Percentiles rank a stretch among this genome's conserved stretches.
Conservation (phyloP, 1,284 basidiomycete genomes). For the Heterobasidion irregulare region DNA sequence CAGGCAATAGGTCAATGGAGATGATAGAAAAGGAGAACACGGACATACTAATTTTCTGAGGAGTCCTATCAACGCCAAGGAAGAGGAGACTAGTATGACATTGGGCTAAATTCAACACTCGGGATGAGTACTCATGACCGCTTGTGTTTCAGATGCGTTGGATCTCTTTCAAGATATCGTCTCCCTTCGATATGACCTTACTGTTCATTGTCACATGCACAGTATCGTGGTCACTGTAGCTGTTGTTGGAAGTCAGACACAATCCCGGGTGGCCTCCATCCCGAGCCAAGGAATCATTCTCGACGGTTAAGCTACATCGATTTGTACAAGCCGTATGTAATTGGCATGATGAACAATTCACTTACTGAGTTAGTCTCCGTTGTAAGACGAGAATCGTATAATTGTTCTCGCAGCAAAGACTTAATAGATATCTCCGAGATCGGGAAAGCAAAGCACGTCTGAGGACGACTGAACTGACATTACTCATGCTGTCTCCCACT, state of each 20-base stretch:
- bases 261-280: conserved; percentile 2
- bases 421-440: not conserved
- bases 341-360: conserved; percentile 2
- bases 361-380: conserved; percentile 49
- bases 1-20: not conserved
- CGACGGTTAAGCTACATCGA: conserved; percentile 43
- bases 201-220: conserved; percentile 46
- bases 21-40: conserved; percentile 9
- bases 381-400: conserved; percentile 48
- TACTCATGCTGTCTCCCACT: no score
- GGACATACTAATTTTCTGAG: not conserved
- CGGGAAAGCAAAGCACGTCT: not conserved
- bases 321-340: no score
- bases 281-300: conserved; percentile 22
- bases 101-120: conserved; percentile 37
- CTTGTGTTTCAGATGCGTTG: conserved; percentile 42
- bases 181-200: conserved; percentile 66
- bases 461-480: no score
- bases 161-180: conserved; percentile 41
- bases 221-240: conserved; percentile 33
- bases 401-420: conserved; percentile 22
- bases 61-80: not conserved
- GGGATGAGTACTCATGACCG: conserved; percentile 44
- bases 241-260: conserved; percentile 33
- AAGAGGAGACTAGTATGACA: not conserved